Percentiles rank a stretch among this genome's conserved stretches.
Evolutionary conservation across 495 filamentous ascomycete genomes (phyloP).

Genomic region (Hyaloscypha hepaticicola): DNA sequence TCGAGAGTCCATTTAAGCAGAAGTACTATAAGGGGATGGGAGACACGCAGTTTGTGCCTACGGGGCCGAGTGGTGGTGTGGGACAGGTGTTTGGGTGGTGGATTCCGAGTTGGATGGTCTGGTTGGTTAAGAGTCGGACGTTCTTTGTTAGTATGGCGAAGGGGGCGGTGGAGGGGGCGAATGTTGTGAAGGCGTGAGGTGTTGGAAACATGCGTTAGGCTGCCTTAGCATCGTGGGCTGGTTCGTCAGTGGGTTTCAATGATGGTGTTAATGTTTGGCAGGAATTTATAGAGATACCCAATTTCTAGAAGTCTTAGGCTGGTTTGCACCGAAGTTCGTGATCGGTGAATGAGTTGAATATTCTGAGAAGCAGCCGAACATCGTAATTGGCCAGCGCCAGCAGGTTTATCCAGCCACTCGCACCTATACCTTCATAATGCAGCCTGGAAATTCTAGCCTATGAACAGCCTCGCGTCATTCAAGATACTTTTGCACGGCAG

Average conservation of each 20-base stretch:
- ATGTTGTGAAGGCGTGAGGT: not conserved
- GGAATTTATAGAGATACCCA: not conserved
- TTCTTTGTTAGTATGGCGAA: constrained; percentile 2
- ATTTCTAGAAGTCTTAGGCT: not conserved
- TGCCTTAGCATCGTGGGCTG: not conserved
- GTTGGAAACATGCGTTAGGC: not conserved
- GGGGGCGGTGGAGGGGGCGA: not conserved
- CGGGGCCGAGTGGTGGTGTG: constrained; percentile 53
- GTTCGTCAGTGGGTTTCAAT: not conserved
- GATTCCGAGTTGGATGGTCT: constrained; percentile 52
- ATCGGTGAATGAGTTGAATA: too few relatives aligned
- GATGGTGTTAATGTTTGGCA: not conserved
- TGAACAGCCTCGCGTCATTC: not conserved
- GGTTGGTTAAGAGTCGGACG: constrained; percentile 45
- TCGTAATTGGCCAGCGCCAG: not conserved
- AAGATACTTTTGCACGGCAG: not conserved
- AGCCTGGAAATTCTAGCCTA: not conserved
- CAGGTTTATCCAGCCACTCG: too few relatives aligned
- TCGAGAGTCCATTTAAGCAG: constrained; percentile 19
- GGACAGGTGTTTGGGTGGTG: constrained; percentile 48
- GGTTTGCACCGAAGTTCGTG: too few relatives aligned
- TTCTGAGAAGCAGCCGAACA: too few relatives aligned
- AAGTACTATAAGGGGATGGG: constrained; percentile 42
- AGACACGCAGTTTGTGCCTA: constrained; percentile 44
- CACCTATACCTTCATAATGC: not conserved